phyloP scores from a whole-genome alignment of 2,329 filamentous ascomycete species.

The Ceratocystis destructans region DNA sequence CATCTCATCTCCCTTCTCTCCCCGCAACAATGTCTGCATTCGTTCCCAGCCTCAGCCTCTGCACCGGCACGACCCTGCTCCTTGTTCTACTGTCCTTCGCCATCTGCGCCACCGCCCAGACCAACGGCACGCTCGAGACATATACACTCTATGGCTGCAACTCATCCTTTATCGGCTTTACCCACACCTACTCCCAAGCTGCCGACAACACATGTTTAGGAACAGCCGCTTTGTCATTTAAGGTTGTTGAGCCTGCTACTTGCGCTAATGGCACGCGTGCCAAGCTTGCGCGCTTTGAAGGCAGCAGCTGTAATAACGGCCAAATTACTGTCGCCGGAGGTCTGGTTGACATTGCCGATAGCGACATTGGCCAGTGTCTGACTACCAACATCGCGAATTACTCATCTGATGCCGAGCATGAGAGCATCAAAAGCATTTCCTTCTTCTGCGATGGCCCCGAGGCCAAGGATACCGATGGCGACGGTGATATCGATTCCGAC shows the following conservation, averaged over 20 bases:
- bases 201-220: conserved; percentile 19
- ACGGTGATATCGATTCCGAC: conserved; percentile 11
- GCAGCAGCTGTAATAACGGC: conserved; percentile 18
- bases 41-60: background rate
- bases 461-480: conserved; percentile 13
- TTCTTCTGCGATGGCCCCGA: conserved; percentile 19
- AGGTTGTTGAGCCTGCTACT: conserved; percentile 16
- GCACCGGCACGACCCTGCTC: background rate
- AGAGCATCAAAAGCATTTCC: conserved; percentile 14
- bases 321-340: conserved; percentile 19
- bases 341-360: conserved; percentile 17
- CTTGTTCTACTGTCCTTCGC: background rate
- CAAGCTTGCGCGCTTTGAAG: conserved; percentile 20
- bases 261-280: conserved; percentile 20
- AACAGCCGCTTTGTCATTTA: conserved; percentile 18
- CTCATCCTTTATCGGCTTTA: conserved; percentile 12
- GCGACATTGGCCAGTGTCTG: conserved; percentile 16
- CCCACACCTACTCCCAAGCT: conserved; percentile 13
- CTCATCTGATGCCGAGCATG: conserved; percentile 15
- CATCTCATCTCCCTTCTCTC: background rate
- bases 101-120: conserved; percentile 9
- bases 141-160: conserved; percentile 18
- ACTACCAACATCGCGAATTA: conserved; percentile 10
- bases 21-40: background rate
- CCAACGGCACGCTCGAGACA: conserved; percentile 18